Conservation (phyloP, 2,329 filamentous ascomycete species). For the Fusarium subglutinans region DNA sequence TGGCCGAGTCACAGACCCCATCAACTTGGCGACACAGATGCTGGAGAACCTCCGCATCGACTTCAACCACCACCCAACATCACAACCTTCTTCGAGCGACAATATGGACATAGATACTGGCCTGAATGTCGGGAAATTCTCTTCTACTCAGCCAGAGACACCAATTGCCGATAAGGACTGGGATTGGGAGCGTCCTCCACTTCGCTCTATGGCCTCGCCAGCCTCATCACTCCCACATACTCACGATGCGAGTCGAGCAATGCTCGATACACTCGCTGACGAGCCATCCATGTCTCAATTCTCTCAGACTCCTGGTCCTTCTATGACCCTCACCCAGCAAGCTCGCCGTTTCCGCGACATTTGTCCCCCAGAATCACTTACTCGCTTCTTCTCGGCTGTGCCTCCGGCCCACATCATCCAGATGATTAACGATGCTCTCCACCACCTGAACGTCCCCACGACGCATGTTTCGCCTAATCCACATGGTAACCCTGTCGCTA, state of each 20-base stretch:
- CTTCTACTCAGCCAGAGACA: slow-evolving; percentile 87
- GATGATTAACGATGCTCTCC: slow-evolving; percentile 81
- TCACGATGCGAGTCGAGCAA: slow-evolving; percentile 50
- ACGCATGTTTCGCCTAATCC: slow-evolving; percentile 58
- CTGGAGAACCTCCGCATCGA: slow-evolving; percentile 91
- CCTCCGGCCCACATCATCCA: slow-evolving; percentile 79
- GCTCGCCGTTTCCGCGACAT: slow-evolving; percentile 92
- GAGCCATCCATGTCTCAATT: slow-evolving; percentile 92
- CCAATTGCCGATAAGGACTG: slow-evolving; percentile 78
- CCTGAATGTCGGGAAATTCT: slow-evolving; percentile 61
- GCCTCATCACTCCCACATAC: slow-evolving; percentile 48
- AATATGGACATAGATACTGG: slow-evolving; percentile 76
- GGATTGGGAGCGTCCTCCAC: slow-evolving; percentile 84
- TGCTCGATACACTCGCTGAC: slow-evolving; percentile 75
- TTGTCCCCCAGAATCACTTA: slow-evolving; percentile 84
- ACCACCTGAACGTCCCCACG: slow-evolving; percentile 84
- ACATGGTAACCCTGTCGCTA: slow-evolving; percentile 66
- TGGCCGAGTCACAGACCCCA: slow-evolving; percentile 79
- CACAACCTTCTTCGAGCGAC: slow-evolving; percentile 54
- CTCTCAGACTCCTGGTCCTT: slow-evolving; percentile 78
- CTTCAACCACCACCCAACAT: slow-evolving; percentile 74
- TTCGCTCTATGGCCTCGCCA: slow-evolving; percentile 61
- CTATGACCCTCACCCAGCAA: slow-evolving; percentile 86
- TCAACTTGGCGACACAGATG: slow-evolving; percentile 93
- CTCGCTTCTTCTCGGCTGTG: slow-evolving; percentile 90